Conservation (phyloP, 208 protist species). For the Crithidia acanthocephali region DNA sequence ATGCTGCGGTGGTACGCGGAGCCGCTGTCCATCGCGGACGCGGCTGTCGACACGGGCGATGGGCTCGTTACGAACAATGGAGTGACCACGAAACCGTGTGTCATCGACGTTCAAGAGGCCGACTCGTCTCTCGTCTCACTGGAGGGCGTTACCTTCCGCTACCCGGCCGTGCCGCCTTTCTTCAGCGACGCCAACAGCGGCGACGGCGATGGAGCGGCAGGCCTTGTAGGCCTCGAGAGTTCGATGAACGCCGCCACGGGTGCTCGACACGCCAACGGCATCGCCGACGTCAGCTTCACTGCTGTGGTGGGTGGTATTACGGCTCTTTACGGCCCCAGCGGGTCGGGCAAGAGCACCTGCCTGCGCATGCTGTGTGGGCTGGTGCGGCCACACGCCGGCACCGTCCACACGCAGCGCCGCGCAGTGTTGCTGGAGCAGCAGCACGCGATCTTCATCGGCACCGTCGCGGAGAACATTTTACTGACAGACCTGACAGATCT, state of each 20-base stretch:
- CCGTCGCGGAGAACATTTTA: conserved; percentile 78
- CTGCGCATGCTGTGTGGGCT: conserved; percentile 67
- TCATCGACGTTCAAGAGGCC: conserved; percentile 24
- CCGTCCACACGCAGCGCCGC: conserved; percentile 52
- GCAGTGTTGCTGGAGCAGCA: conserved; percentile 75
- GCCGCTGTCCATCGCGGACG: conserved; percentile 15
- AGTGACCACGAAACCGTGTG: neutral
- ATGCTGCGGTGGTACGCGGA: conserved; percentile 69
- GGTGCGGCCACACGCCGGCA: conserved; percentile 47
- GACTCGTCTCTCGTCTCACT: conserved; percentile 37
- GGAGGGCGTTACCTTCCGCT: conserved; percentile 51
- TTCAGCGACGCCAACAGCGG: conserved; percentile 27
- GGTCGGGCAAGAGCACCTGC: conserved; percentile 81
- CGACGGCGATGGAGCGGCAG: neutral
- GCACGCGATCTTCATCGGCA: conserved; percentile 79
- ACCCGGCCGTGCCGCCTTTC: conserved; percentile 58
- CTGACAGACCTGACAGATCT: conserved; percentile 38
- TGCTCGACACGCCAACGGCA: conserved; percentile 32
- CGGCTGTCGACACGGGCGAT: neutral
- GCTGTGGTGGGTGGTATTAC: conserved; percentile 53
- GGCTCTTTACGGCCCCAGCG: conserved; percentile 72
- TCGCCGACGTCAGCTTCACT: conserved; percentile 43
- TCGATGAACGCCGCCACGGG: conserved; percentile 1
- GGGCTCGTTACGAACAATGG: neutral
- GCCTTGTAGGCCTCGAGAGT: conserved; percentile 3